Percentiles rank a stretch among this genome's conserved stretches.
phyloP scores from a whole-genome alignment of 2,329 filamentous ascomycete species.

The Lomentospora prolificans region DNA sequence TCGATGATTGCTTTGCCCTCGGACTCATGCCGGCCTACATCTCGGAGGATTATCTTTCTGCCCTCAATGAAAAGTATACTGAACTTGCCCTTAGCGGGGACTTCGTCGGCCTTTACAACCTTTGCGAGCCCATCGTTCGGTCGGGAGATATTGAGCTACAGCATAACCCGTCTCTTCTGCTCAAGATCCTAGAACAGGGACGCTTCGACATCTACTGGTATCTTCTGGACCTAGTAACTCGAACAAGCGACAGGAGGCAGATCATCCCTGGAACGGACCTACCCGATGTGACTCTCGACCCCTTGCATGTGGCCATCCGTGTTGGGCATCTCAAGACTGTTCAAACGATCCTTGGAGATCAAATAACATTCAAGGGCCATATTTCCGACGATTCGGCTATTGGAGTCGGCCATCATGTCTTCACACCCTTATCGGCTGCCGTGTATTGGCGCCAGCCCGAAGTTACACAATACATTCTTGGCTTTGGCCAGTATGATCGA shows the following conservation, averaged over 20 bases:
- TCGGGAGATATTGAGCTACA: conserved; percentile 18
- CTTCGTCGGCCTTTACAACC: conserved; percentile 15
- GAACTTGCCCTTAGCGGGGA: conserved; percentile 17
- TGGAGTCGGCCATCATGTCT: conserved; percentile 8
- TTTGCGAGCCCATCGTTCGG: conserved; percentile 19
- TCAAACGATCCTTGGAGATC: conserved; percentile 13
- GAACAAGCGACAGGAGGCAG: conserved; percentile 13
- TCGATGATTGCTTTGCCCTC: conserved; percentile 18
- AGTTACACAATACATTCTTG: conserved; percentile 16
- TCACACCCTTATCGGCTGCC: conserved; percentile 20
- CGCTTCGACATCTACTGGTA: conserved; percentile 19
- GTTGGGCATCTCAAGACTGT: conserved; percentile 15
- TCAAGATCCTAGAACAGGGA: conserved; percentile 16
- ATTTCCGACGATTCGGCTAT: neutral
- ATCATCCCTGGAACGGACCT: conserved; percentile 11
- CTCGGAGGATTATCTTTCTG: conserved; percentile 12
- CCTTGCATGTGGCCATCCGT: conserved; percentile 19
- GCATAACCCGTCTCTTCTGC: conserved; percentile 15
- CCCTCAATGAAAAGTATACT: conserved; percentile 14
- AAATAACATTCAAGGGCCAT: conserved; percentile 15
- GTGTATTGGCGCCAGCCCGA: conserved; percentile 18
- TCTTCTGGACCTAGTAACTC: conserved; percentile 17
- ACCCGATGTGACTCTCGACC: conserved; percentile 19
- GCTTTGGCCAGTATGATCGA: conserved; percentile 13
- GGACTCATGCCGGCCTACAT: conserved; percentile 15